Conservation (phyloP, 371 early-diverging fungal genomes). For the Chytridiales sp. region DNA sequence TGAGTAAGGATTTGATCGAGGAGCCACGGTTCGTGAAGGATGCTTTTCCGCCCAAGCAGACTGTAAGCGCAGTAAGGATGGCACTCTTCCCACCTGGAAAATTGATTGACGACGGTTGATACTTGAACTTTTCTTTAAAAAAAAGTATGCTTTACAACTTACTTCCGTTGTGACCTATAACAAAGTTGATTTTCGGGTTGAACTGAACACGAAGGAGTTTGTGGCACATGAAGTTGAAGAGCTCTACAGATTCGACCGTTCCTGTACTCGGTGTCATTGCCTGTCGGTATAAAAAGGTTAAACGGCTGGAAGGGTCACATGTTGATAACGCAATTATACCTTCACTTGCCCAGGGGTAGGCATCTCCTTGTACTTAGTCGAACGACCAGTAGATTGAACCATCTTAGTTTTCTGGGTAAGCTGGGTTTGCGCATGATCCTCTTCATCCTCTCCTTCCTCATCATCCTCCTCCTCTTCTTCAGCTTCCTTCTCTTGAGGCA, state of each 20-base stretch:
- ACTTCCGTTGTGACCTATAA: constrained; percentile 94
- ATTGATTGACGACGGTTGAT: background rate
- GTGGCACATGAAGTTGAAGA: constrained; percentile 96
- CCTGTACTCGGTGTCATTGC: constrained; percentile 45
- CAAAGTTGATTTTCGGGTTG: constrained; percentile 89
- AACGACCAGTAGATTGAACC: background rate
- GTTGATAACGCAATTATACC: background rate
- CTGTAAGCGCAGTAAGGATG: constrained; percentile 84
- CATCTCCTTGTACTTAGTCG: background rate
- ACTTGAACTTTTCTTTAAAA: background rate
- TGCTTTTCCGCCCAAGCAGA: constrained; percentile 91
- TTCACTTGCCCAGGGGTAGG: background rate
- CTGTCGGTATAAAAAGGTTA: background rate
- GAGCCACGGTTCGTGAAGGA: constrained; percentile 81
- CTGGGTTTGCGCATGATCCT: background rate
- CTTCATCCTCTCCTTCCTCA: background rate
- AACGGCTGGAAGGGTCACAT: background rate
- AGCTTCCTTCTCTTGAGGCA: background rate
- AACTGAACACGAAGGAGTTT: constrained; percentile 71
- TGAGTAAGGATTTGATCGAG: constrained; percentile 74
- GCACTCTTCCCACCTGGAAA: constrained; percentile 87
- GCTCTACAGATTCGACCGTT: constrained; percentile 75
- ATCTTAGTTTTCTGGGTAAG: background rate
- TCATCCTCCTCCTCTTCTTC: background rate
- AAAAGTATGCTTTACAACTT: constrained; percentile 26